Conservation (phyloP, 108 stramenopile species). For the Cylindrotheca fusiformis region DNA sequence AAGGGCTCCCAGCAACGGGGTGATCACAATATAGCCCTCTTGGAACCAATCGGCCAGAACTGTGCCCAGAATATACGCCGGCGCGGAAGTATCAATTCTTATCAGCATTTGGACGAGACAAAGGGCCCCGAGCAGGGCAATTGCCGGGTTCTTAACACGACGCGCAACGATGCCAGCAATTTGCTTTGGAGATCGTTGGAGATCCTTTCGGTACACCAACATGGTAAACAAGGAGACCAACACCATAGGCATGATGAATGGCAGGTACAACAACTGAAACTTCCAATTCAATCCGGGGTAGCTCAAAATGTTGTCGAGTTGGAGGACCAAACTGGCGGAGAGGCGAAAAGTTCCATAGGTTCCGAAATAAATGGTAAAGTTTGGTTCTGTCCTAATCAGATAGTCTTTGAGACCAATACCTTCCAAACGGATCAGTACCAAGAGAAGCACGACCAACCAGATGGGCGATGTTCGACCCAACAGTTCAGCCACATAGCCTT, state of each 20-base stretch:
- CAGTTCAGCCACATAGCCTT: constrained; percentile 52
- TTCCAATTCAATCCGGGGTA: constrained; percentile 65
- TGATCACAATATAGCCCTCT: too few species aligned
- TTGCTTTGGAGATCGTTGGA: too few species aligned
- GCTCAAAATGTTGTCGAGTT: constrained; percentile 45
- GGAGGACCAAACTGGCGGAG: too few species aligned
- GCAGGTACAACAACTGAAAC: constrained; percentile 59
- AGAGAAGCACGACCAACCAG: constrained; percentile 45
- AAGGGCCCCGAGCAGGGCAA: too few species aligned
- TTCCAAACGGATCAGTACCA: constrained; percentile 49
- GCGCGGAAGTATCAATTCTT: constrained; percentile 32
- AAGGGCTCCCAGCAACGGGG: too few species aligned
- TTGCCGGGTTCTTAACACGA: constrained; percentile 18
- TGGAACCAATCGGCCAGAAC: too few species aligned
- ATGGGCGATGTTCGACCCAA: too few species aligned
- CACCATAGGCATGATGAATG: constrained; percentile 73
- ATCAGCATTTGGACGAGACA: too few species aligned
- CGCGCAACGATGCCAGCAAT: too few species aligned
- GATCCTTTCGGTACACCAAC: constrained; percentile 47
- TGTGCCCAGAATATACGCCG: constrained; percentile 52
- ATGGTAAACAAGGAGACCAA: too few species aligned
- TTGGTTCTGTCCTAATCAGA: constrained; percentile 30
- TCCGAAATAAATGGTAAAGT: constrained; percentile 51
- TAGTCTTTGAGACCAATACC: too few species aligned
- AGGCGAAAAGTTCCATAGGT: too few species aligned